These are phyloP conservation scores for Candida incommunis DNA, from an alignment of 805 yeast species.

Conservation along the genomic window DNA sequence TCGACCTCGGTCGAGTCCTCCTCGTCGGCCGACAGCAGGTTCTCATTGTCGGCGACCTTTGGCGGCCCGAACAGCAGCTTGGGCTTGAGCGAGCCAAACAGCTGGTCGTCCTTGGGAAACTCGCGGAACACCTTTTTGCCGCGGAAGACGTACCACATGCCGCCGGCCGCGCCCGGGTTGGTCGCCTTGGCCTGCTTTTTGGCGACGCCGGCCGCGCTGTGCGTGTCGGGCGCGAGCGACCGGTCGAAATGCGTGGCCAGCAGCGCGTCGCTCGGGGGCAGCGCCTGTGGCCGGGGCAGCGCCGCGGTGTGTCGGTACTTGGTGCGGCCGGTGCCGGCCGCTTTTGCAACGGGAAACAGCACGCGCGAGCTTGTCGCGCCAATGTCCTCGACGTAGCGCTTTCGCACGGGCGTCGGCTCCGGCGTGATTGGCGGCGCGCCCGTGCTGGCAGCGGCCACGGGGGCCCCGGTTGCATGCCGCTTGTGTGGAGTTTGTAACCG, in stretches of 20 bases:
- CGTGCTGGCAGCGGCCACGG: neutral
- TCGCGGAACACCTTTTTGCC: slow-evolving; percentile 25
- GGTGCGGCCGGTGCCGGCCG: neutral
- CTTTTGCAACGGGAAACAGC: neutral
- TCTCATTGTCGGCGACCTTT: neutral
- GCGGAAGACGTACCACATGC: slow-evolving; percentile 25
- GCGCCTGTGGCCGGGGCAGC: too few species aligned
- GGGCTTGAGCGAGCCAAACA: slow-evolving; percentile 12
- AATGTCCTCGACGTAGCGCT: slow-evolving; percentile 1
- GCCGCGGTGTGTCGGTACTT: neutral
- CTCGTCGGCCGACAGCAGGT: neutral
- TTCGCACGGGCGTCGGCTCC: neutral
- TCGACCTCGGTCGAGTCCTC: slow-evolving; percentile 1
- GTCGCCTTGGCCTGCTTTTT: slow-evolving; percentile 8
- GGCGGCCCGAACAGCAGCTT: slow-evolving; percentile 7
- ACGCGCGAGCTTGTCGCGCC: neutral
- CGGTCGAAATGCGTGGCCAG: too few species aligned
- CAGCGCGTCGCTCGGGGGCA: too few species aligned
- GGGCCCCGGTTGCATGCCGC: neutral
- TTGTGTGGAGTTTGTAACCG: neutral
- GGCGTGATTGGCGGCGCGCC: neutral
- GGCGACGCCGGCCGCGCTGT: neutral
- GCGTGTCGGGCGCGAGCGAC: too few species aligned
- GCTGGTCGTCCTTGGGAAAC: slow-evolving; percentile 15
- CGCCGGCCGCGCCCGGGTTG: slow-evolving; percentile 11